Base-by-base conservation (phyloP, 2,329 filamentous ascomycete species). In the Cadophora sp. region DNA sequence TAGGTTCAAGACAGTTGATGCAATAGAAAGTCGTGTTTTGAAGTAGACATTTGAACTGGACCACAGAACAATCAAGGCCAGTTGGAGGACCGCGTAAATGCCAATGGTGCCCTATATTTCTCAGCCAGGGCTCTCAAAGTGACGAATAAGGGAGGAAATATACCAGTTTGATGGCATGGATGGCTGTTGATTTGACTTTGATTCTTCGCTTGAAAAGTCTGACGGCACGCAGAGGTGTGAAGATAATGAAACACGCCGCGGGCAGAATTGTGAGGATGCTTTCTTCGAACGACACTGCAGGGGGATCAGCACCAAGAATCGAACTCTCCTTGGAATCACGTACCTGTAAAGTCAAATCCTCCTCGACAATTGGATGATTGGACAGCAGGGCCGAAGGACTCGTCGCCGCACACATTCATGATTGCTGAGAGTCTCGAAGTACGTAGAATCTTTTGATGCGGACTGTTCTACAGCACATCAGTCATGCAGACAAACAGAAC, bases 181-280 rank as follows among this genome's bases (percentile, higher is more conserved):
- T 24, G 22, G 45, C 45, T 50, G 45, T 62, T 53, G 41, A 39
- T 41, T 39, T 50, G 45, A 62, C 59, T 50, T 50, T 48, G 14
- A 39, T 48, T 62, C 59, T 62, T 8, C 36, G 4, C 33, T 39
- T 51, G 47, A 62, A 51, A 18, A 62, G 27, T 36, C 33, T 51
- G 20, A 51, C 30, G 8, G 45, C 45, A 51, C 45, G 45, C 18
- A 62, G 14, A 36, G 59, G 48, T 18, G 59, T 51, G 33, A 51
- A 39, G 4, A 51, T 39, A 33, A 62, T 62, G 11, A 62, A 62
- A 41, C 43, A 50, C 7, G 43, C 59, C 45, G 55, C 55, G 55
- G 59, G 59, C 33, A 62, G 43, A 51, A 62, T 50, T 4, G 43
- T 53, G 27, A 62, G 45, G 22, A 62, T 51, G n/a, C 59, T 51